Evolutionary conservation across 257 asterid species (phyloP), one percentile per base, ranked within the genome.

Genomic region (Nicotiana otophora): DNA sequence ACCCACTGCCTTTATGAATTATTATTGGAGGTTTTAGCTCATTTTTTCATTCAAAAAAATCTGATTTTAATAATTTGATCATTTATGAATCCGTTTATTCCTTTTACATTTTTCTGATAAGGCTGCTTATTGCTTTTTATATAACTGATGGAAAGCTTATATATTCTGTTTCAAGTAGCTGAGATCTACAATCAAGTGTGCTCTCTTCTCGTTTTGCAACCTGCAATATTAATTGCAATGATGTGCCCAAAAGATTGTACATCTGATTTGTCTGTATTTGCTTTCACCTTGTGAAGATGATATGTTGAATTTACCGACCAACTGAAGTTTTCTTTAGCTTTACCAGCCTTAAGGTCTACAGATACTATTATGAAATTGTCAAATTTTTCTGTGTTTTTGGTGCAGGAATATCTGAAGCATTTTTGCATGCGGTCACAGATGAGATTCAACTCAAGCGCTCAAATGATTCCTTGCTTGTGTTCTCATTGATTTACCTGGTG

Each of bases 401-500:
- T 51, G 17, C 92, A 96, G 98, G 98, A 86, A 96, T 97, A 60
- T 93, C 98, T 39, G 99, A 96, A 87, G 98, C 98, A 81, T 96
- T 96, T 91, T 81, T 96, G 90, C 99, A 94, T 78, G 98, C 99
- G 34, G 97, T 96, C 85, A 97, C 99, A 78, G 87, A 93, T 48
- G 94, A 96, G 92, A 83, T 84, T 67, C 90, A 94, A 86, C 95
- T 96, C 53, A 92, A 93, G 85, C 89, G 84, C 78, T 96, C 96
- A 31, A 96, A 96, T 84, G 91, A 91, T 88, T 93, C 91, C 69
- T 86, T 92, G 81, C 89, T 95, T 81, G 85, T 89, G 78, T 96
- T 96, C 91, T 94, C 99, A 42, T 23, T 92, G 83, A 87, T 91
- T 83, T 96, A 93, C 88, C 62, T 96, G 60, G 87, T 89, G 81